Evolutionary conservation across 176 grass and related monocot genomes (phyloP), one percentile per base, ranked within the genome.

Genomic region (Pharus latifolius): DNA sequence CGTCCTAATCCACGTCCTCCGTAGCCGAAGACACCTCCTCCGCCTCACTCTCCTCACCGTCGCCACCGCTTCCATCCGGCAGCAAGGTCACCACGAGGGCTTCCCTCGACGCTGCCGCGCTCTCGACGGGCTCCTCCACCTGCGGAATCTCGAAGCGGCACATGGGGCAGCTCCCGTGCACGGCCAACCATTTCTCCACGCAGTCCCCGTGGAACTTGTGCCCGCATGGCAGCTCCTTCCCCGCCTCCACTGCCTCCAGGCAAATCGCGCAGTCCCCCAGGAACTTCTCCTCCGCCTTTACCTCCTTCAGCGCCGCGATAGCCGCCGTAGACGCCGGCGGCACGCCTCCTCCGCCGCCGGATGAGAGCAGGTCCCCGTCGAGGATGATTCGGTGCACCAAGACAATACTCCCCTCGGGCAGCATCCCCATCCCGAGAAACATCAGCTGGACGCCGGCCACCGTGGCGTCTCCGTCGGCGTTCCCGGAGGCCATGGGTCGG

Each of bases 191-290:
- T 43, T 76, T 77, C 65, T 80, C 63, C 45, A 88, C 37, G 50
- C 86, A 88, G 10, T 16, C 63, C 3, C 71, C 63, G 28, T 84
- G 86, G 30, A 84, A 88, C 32, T 56, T 60, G 54, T 88, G 86
- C 71, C 71, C 14, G 4, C 86, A 88, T 15, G 81, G 86, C 70
- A 88, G 80, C 65, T 88, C 81, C 71, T 80, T 84, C 17, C 79
- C 80, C 2, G 3, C 44, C 27, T 33, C 69, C 10, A 76, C 22
- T 3, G 47, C 63, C 23, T 88, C 86, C 42, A 88, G 38, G 49
- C 86, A 84, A 6, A 88, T 69, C 24, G 32, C 56, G 25, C 86
- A 88, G 41, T 84, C 80, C 7, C 10, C 75, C 22, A 52, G 33
- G 13, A 11, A 38, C 0, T 23, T 12, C 16, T 50, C 42, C 12